phyloP scores from a whole-genome alignment of 306 rosid species.

The Macrotyloma uniflorum region DNA sequence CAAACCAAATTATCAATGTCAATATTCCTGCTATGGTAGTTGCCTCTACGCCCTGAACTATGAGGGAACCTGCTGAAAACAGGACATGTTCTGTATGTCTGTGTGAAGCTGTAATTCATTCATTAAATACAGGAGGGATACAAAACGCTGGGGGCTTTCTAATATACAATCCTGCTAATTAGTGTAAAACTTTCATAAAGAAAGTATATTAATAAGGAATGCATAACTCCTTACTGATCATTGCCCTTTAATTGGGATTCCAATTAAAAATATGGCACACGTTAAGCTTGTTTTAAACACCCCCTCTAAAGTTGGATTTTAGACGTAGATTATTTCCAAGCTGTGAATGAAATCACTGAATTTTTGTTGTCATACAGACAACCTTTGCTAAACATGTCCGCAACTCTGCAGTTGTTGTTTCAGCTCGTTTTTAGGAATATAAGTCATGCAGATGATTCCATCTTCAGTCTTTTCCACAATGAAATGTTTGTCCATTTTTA shows the following conservation, averaged over 20 bases:
- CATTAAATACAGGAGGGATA: not conserved
- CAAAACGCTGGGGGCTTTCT: not conserved
- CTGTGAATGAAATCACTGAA: not conserved
- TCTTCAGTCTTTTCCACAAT: not conserved
- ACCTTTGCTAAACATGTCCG: not conserved
- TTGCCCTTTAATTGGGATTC: not conserved
- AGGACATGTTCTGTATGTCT: not conserved
- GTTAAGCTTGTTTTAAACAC: not conserved
- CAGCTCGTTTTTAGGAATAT: not conserved
- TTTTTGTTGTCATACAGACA: not conserved
- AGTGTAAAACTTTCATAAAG: not conserved
- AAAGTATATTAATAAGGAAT: not conserved
- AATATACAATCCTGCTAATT: not conserved
- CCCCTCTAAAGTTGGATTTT: not conserved
- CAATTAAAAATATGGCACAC: not conserved
- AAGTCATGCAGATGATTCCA: not conserved
- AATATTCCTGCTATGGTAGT: not conserved
- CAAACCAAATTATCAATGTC: slow-evolving; percentile 3
- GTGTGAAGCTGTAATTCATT: not conserved
- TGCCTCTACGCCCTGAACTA: slow-evolving; percentile 15
- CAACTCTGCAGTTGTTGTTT: not conserved
- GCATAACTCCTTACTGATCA: too few relatives aligned
- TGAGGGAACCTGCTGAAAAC: not conserved
- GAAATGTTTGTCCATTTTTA: too few relatives aligned
- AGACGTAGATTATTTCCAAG: not conserved